A percentile compares a stretch with the other conserved stretches of the same genome.
These are phyloP conservation scores for Blastobotrys peoriensis DNA, from an alignment of 805 yeast genomes.

Conservation along the genomic window DNA sequence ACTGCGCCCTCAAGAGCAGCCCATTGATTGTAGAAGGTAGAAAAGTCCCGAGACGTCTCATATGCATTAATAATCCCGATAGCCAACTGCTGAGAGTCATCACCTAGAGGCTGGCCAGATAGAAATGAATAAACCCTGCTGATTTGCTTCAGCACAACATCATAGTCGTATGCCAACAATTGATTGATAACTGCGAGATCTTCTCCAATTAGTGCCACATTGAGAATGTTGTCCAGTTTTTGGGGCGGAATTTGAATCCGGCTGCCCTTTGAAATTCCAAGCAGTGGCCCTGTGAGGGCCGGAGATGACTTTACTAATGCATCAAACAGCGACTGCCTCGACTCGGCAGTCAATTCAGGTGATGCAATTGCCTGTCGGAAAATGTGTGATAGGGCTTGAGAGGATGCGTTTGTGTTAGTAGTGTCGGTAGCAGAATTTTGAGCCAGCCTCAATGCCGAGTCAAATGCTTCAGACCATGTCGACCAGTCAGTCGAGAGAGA, in stretches of 20 bases:
- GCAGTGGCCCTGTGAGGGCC: background rate
- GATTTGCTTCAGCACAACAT: background rate
- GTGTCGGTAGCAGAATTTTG: too few relatives aligned
- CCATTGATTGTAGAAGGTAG: background rate
- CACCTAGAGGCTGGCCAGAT: background rate
- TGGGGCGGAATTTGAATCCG: background rate
- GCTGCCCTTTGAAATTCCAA: background rate
- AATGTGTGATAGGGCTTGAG: too few relatives aligned
- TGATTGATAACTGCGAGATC: background rate
- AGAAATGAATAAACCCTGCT: background rate
- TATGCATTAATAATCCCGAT: background rate
- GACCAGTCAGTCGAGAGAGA: too few relatives aligned
- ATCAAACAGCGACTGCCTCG: background rate
- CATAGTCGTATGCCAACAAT: background rate
- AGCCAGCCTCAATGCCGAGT: too few relatives aligned
- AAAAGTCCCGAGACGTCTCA: background rate
- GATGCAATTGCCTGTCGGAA: background rate
- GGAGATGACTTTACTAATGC: background rate
- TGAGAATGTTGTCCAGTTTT: background rate
- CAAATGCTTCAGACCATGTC: too few relatives aligned
- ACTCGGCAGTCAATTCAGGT: background rate
- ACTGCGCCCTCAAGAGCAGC: too few relatives aligned
- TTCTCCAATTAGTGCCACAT: background rate
- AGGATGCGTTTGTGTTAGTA: too few relatives aligned
- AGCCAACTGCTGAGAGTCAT: background rate